Evolutionary conservation across 768 basidiomycete species (phyloP).

Genomic region (Arthromyces matolae): DNA sequence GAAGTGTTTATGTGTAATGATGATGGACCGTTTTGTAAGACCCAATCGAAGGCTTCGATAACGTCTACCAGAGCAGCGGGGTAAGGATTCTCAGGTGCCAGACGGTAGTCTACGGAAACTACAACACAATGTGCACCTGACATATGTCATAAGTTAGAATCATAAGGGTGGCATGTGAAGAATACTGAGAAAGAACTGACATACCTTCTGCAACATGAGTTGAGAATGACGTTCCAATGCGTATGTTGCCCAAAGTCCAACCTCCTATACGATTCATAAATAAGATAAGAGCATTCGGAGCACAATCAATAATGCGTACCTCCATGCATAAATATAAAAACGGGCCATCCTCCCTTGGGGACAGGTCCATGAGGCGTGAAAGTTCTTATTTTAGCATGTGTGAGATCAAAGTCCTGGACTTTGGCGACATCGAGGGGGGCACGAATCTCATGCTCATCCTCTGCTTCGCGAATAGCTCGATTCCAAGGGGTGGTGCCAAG

Average conservation of each 20-base stretch:
- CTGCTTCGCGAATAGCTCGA: slow-evolving; percentile 53
- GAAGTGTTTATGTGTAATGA: slow-evolving; percentile 46
- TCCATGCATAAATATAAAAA: slow-evolving; percentile 73
- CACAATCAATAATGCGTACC: too few species aligned
- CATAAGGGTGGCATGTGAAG: too few species aligned
- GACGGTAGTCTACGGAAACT: slow-evolving; percentile 65
- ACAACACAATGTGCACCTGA: slow-evolving; percentile 60
- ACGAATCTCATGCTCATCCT: slow-evolving; percentile 45
- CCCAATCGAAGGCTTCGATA: slow-evolving; percentile 63
- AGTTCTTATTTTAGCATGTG: slow-evolving; percentile 52
- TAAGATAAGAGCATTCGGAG: too few species aligned
- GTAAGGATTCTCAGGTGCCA: slow-evolving; percentile 68
- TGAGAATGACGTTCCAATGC: slow-evolving; percentile 55
- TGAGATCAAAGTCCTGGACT: slow-evolving; percentile 49
- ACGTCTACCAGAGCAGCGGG: slow-evolving; percentile 72
- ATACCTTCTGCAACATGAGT: slow-evolving; percentile 57
- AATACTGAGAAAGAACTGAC: slow-evolving; percentile 11
- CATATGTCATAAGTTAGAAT: too few species aligned
- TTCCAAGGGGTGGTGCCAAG: slow-evolving; percentile 62
- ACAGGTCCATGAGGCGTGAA: slow-evolving; percentile 56
- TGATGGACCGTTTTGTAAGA: slow-evolving; percentile 42
- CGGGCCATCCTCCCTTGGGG: slow-evolving; percentile 63
- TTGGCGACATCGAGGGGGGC: slow-evolving; percentile 55
- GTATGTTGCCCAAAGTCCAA: slow-evolving; percentile 71
- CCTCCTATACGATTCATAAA: too few species aligned